phyloP scores from a whole-genome alignment of 2,329 filamentous ascomycete genomes.

The Aspergillus costaricaensis region DNA sequence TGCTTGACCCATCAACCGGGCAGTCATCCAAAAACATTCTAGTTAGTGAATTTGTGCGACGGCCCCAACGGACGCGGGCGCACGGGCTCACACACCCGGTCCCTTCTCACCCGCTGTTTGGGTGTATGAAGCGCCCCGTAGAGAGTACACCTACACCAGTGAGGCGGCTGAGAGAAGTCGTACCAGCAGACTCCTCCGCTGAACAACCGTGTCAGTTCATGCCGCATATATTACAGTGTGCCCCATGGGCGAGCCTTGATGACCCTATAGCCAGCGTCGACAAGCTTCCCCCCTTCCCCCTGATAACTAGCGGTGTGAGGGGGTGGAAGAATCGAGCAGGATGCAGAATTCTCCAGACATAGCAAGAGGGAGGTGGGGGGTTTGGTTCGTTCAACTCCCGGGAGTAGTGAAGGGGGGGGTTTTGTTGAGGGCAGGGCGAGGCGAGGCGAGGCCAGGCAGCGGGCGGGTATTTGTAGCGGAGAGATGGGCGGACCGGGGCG shows the following conservation, averaged over 20 bases:
- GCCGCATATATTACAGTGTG: background rate
- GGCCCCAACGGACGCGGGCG: background rate
- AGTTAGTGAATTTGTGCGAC: conserved; percentile 1
- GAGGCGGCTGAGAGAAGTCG: background rate
- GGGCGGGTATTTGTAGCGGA: conserved; percentile 7
- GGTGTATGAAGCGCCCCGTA: background rate
- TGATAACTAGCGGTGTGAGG: background rate
- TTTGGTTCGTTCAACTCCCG: background rate
- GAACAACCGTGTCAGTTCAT: background rate
- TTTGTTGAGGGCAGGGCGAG: background rate
- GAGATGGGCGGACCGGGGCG: background rate
- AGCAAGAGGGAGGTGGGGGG: no score
- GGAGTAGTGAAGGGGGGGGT: background rate
- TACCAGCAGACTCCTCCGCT: background rate
- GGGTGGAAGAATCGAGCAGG: background rate
- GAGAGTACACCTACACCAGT: conserved; percentile 1
- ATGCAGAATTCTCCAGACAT: background rate
- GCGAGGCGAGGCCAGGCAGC: background rate
- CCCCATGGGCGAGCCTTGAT: background rate
- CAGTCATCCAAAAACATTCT: background rate
- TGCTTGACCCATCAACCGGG: conserved; percentile 6
- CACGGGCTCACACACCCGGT: background rate
- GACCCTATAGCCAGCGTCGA: background rate
- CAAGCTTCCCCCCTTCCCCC: background rate
- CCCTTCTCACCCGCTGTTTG: background rate